Base-by-base conservation (phyloP, 1,139 yeast genomes). In the Candida sp. region DNA sequence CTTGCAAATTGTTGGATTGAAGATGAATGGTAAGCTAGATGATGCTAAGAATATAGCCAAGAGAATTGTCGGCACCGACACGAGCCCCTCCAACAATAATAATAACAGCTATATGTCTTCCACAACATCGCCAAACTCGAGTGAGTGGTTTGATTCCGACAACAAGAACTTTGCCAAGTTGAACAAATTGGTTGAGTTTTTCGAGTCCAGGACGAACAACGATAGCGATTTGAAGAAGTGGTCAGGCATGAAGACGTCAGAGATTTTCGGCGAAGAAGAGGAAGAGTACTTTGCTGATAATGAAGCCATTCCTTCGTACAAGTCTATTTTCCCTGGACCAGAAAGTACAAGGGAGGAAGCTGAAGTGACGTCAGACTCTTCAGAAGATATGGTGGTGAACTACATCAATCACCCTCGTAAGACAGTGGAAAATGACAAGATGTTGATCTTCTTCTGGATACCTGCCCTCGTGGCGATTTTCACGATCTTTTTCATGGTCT, bases 1-100 rank as follows among this genome's bases (percentile, higher is more conserved):
- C 0, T 76, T 93, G 59, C 98, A 93, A 65, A 93, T 93, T 58
- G 97, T 93, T 32, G 98, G 98, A 2, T 77, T 91, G 69, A 92
- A 92, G 71, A 90, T 92, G 96, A 91, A 91, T 65, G 98, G 98
- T 54, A 89, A 87, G 62, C 75, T 92, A 53, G 98, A 93, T 64
- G 97, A 92, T 70, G 97, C 98, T 0, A 84, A 89, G 60, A 90
- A 90, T 64, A 89, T 91, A 63, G 97, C 97, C 1, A 87, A 86
- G 69, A 77, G 96, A 61, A 90, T 91, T 58, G 93, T 90, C 47
- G 91, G 90, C 7, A 83, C 84, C 58, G 84, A 77, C 53, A 59
- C 57, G 42, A 57, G 61, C 30, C 48, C 50, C 34, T 49, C 55
- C 42, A 46, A 48, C 34, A 51, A 47, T 25, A 46, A 52, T 43